Evolutionary conservation across 2,329 filamentous ascomycete species (phyloP), one percentile per base, ranked within the genome.

Genomic region (Xylariales sp.): DNA sequence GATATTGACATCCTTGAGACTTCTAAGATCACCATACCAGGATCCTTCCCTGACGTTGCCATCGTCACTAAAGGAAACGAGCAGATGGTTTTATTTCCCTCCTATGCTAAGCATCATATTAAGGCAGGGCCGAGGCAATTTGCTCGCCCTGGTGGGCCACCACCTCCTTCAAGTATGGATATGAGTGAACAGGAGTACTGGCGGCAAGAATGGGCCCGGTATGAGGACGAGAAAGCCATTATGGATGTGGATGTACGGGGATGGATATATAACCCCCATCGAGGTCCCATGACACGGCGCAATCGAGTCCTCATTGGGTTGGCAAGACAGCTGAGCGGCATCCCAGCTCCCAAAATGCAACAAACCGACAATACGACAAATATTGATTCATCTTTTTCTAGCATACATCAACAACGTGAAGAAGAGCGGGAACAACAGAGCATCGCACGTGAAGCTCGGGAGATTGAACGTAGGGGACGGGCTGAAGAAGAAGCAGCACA

Each of bases 211-310:
- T 97, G 93, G 92, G 89, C 94, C 65, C 87, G 87, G 68, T 87
- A 91, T 61, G 92, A 97, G 78, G 90, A 95, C 67, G 90, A 94
- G 75, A 92, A 91, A 78, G 93, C 94, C 0, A 84, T 97, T 3
- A 92, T 97, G 0, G 95, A 98, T 76, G 93, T 98, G 5, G 95
- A 99, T 78, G 93, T 99, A 30, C 87, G 95, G 73, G 96, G 96
- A 14, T 99, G 97, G 96, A 88, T 98, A 59, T 99, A 97, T 79
- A 89, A 90, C 46, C 95, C 95, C 18, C 93, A 95, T 75, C 87
- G 86, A 72, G 94, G 93, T 0, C 94, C 93, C 3, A 90, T 97
- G 87, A 95, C 89, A 32, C 87, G 94, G 73, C 93, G 93, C 75
- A 97, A 97, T 75, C 88, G 96, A 45, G 84, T 98, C 68, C 84